Base-by-base conservation (phyloP, 2,329 filamentous ascomycete genomes). In the Aaosphaeria arxii region DNA sequence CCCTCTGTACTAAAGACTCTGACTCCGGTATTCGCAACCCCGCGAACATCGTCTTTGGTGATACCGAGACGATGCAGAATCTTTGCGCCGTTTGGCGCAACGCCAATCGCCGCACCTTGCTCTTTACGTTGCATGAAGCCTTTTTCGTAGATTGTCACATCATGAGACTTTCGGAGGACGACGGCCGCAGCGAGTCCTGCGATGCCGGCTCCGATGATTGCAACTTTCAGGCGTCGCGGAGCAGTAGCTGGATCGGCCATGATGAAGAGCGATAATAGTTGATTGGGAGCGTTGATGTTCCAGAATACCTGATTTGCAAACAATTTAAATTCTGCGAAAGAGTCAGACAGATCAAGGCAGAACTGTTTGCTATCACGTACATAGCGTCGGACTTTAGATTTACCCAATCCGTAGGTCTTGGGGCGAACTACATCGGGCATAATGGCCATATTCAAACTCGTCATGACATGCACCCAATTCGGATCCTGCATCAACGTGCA, bases 171-270 rank as follows among this genome's bases (percentile, higher is more conserved):
- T 3, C 50, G 47, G 35, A 50, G 45, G 32, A 53, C 46, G 30
- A 38, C 38, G 38, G 50, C 50, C 11, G 50, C 50, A 35, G 47
- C 43, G n/a, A 50, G 31, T 5, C 50, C 50, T 13, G 50, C 50
- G 11, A 52, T 2, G 11, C 50, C 50, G 2, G 47, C 43, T 28
- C 50, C 50, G 17, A 50, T 43, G 13, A 52, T 50, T n/a, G 44
- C 44, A 13, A 50, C 44, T 36, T n/a, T 7, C 7, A 36, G 33
- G 33, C 7, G 33, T 36, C 7, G 33, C n/a, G 7, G 33, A 36
- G 33, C 7, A 36, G 7, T 36, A 36, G 33, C 33, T 36, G 7
- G 33, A 36, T 36, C 33, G 7, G 33, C 33, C 33, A 36, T 36
- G n/a, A 36, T 36, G 33, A 7, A 36, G 33, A 36, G 33, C n/a